Conservation (phyloP, 805 yeast species). For the Candida pseudoglaebosa region DNA sequence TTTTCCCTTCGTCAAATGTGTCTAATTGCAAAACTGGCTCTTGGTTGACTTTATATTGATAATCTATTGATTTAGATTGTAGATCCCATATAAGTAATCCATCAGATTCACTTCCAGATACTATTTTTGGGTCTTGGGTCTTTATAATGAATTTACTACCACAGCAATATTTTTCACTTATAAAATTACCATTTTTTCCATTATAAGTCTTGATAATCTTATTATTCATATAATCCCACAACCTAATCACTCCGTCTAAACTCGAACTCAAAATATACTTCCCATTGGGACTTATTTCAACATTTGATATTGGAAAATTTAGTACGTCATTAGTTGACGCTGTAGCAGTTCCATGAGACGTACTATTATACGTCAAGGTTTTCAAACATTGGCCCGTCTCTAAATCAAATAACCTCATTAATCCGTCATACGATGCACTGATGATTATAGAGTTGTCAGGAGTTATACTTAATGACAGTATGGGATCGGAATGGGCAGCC, state of each 20-base stretch:
- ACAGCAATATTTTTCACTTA: constrained; percentile 53
- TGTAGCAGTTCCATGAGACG: constrained; percentile 56
- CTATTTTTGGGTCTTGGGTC: constrained; percentile 36
- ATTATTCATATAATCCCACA: constrained; percentile 87
- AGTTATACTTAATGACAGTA: constrained; percentile 68
- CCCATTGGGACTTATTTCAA: constrained; percentile 75
- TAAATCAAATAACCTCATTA: constrained; percentile 83
- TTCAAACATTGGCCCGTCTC: constrained; percentile 88
- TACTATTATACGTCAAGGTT: constrained; percentile 73
- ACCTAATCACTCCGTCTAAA: constrained; percentile 69
- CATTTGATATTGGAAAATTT: constrained; percentile 70
- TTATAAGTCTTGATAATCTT: constrained; percentile 71
- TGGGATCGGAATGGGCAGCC: constrained; percentile 92
- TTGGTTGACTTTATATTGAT: constrained; percentile 13
- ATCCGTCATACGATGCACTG: constrained; percentile 88
- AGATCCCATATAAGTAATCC: constrained; percentile 63
- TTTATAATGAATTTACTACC: constrained; percentile 47
- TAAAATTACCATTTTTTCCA: constrained; percentile 25
- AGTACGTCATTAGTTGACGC: constrained; percentile 49
- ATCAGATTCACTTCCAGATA: constrained; percentile 59
- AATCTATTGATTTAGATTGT: constrained; percentile 50
- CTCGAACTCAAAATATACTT: constrained; percentile 73
- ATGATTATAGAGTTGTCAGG: constrained; percentile 79
- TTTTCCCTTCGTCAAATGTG: constrained; percentile 29
- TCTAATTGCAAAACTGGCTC: constrained; percentile 43